These are phyloP conservation scores for Monosporascus cannonballus DNA, from an alignment of 2,329 filamentous ascomycete genomes.

Conservation along the genomic window DNA sequence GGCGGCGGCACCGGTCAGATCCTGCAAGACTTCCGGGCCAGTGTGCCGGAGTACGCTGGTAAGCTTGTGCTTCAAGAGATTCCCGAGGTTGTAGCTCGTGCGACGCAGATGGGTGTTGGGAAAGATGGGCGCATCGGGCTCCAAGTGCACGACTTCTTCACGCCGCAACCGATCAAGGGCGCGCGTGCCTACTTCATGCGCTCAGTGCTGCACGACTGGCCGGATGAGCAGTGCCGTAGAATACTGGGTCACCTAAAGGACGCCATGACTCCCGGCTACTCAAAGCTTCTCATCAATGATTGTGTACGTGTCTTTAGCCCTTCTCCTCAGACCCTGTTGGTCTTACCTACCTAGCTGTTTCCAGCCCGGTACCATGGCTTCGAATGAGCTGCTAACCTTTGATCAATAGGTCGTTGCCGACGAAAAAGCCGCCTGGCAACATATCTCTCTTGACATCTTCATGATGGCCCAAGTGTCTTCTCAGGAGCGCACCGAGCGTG, in stretches of 20 bases:
- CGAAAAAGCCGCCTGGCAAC: slow-evolving; percentile 11
- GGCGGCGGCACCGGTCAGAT: slow-evolving; percentile 12
- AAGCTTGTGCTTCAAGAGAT: slow-evolving; percentile 10
- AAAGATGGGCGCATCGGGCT: slow-evolving; percentile 3
- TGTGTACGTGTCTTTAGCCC: no score
- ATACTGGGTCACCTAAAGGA: slow-evolving; percentile 26
- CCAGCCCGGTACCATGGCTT: not conserved
- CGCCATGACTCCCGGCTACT: slow-evolving; percentile 26
- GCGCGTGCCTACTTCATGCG: slow-evolving; percentile 25
- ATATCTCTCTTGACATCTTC: slow-evolving; percentile 10
- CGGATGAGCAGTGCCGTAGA: slow-evolving; percentile 24
- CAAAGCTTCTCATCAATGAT: slow-evolving; percentile 35
- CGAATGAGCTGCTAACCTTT: not conserved
- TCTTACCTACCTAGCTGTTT: no score
- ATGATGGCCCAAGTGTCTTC: slow-evolving; percentile 11
- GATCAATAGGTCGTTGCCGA: slow-evolving; percentile 6
- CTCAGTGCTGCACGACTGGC: slow-evolving; percentile 31
- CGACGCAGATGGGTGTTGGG: not conserved
- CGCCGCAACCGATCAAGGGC: slow-evolving; percentile 19
- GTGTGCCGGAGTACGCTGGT: slow-evolving; percentile 5
- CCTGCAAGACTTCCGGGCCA: slow-evolving; percentile 4
- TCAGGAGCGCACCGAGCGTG: slow-evolving; percentile 11
- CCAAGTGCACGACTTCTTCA: slow-evolving; percentile 24
- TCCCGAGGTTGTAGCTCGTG: slow-evolving; percentile 6
- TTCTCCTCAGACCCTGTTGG: no score